These are phyloP conservation scores for Fusarium armeniacum DNA, from an alignment of 2,329 filamentous ascomycete species.

Conservation along the genomic window DNA sequence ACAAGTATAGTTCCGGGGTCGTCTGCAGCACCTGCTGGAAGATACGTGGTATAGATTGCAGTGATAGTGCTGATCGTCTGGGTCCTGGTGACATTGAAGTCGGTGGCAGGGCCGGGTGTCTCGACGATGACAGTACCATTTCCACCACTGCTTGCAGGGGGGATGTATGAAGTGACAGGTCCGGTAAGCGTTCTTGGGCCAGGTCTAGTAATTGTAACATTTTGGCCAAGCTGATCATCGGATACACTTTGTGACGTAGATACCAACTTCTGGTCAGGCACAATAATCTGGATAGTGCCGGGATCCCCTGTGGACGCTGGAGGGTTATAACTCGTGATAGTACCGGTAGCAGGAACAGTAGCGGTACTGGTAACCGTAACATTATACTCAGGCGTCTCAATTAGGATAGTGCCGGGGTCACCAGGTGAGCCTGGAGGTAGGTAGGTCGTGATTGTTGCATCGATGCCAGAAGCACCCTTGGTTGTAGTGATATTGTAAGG, in stretches of 20 bases:
- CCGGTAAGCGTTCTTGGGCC: conserved; percentile 34
- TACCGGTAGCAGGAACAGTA: conserved; percentile 4
- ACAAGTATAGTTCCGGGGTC: no score
- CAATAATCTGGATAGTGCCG: conserved; percentile 28
- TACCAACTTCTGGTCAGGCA: conserved; percentile 14
- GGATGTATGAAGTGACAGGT: conserved; percentile 25
- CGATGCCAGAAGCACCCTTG: neutral
- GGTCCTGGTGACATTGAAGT: no score
- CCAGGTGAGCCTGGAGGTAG: neutral
- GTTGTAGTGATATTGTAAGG: conserved; percentile 8
- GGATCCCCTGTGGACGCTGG: conserved; percentile 26
- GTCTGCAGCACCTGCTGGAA: no score
- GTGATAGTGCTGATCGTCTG: no score
- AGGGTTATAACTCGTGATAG: conserved; percentile 21
- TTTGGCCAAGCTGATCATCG: conserved; percentile 2
- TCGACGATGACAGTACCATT: conserved; percentile 36
- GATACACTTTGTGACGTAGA: neutral
- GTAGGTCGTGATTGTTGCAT: conserved; percentile 5
- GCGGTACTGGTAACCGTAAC: conserved; percentile 6
- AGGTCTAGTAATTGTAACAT: conserved; percentile 24
- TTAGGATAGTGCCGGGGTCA: conserved; percentile 1
- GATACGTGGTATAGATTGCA: no score
- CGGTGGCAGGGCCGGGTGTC: conserved; percentile 17
- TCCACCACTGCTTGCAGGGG: conserved; percentile 18
- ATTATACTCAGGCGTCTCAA: conserved; percentile 12